A percentile compares a stretch with the other conserved stretches of the same genome.
Evolutionary conservation across 2,329 filamentous ascomycete species (phyloP).

Genomic region (Pseudogymnoascus verrucosus): DNA sequence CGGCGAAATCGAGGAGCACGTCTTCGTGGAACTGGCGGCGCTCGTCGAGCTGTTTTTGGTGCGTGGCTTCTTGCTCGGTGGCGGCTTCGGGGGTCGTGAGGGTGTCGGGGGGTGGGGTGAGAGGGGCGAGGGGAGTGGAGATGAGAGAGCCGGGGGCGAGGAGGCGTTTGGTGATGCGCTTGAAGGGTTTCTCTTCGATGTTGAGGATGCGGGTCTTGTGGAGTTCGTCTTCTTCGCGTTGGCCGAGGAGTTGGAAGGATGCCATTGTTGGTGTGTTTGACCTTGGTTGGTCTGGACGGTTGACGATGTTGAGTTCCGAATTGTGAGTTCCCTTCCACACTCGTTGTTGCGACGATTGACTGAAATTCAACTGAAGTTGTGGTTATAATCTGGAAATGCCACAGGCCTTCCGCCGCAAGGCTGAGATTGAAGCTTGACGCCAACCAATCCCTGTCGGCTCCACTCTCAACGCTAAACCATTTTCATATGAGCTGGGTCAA

Average conservation of each 20-base stretch:
- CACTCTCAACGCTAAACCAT: too few species aligned
- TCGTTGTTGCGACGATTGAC: background rate
- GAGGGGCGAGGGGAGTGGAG: conserved; percentile 44
- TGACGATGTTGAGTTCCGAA: background rate
- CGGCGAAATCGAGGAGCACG: conserved; percentile 77
- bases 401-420: background rate
- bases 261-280: conserved; percentile 35
- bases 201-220: conserved; percentile 82
- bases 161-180: conserved; percentile 76
- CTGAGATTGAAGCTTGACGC: background rate
- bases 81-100: conserved; percentile 31
- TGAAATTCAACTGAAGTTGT: background rate
- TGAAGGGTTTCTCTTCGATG: conserved; percentile 88
- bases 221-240: conserved; percentile 71
- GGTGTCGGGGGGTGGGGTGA: conserved; percentile 59
- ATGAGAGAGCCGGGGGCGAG: conserved; percentile 60
- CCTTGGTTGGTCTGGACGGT: background rate
- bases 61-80: conserved; percentile 35
- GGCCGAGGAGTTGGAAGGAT: conserved; percentile 61
- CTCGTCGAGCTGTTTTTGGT: conserved; percentile 43
- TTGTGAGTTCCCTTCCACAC: too few species aligned
- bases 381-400: background rate
- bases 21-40: conserved; percentile 71
- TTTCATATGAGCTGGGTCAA: too few species aligned
- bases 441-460: too few species aligned